These are phyloP conservation scores for Dictyostelium firmibasis DNA, from an alignment of 78 protist genomes.

Conservation along the genomic window DNA sequence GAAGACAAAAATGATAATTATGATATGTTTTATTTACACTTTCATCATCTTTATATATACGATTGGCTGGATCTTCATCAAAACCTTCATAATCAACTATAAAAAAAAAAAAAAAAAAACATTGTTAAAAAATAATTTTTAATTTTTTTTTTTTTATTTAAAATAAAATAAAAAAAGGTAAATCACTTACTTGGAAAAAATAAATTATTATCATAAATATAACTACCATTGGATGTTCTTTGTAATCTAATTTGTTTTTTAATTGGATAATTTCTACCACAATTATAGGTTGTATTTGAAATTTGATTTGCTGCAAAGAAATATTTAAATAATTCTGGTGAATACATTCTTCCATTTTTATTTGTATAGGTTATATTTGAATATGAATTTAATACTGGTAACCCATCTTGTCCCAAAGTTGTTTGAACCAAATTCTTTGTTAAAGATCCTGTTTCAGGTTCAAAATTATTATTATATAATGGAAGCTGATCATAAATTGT, in stretches of 20 bases:
- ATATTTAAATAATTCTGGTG: background rate
- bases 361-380: background rate
- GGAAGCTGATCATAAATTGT: slow-evolving; percentile 42
- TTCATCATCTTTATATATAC: background rate
- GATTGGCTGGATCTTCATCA: background rate
- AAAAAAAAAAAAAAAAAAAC: background rate
- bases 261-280: background rate
- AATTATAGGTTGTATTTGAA: background rate
- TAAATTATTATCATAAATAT: background rate
- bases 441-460: slow-evolving; percentile 8
- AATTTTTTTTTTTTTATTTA: background rate
- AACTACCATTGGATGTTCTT: background rate
- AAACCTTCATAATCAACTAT: slow-evolving; percentile 13
- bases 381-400: background rate
- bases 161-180: too few species aligned
- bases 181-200: slow-evolving; percentile 1
- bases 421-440: slow-evolving; percentile 22
- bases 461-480: slow-evolving; percentile 11
- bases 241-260: background rate
- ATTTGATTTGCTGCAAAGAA: background rate
- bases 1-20: slow-evolving; percentile 70
- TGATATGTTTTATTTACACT: background rate
- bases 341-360: background rate
- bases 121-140: background rate
- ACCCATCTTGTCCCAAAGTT: background rate